Percentiles rank a stretch among this genome's conserved stretches.
These are phyloP conservation scores for Akanthomyces lecanii DNA, from an alignment of 2,329 filamentous ascomycete species.

Conservation along the genomic window DNA sequence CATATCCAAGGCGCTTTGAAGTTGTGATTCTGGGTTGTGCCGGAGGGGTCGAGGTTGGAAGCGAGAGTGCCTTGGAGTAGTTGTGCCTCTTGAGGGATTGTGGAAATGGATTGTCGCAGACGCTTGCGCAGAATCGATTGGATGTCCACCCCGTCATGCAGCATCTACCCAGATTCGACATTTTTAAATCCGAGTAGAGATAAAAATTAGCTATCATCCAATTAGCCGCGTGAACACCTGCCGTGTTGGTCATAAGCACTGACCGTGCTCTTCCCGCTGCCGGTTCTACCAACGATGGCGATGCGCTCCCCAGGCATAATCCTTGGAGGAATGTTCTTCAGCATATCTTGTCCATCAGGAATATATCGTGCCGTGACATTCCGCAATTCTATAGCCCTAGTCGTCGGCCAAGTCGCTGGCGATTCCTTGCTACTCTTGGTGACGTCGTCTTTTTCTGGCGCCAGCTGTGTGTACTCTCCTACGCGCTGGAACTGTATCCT, in stretches of 20 bases:
- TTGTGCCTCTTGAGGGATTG: constrained; percentile 56
- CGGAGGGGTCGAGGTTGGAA: constrained; percentile 61
- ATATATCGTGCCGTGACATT: constrained; percentile 47
- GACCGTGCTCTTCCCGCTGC: constrained; percentile 78
- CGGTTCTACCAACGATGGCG: constrained; percentile 75
- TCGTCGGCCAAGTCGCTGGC: constrained; percentile 42
- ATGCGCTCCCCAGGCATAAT: constrained; percentile 66
- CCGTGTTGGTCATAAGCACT: constrained; percentile 23
- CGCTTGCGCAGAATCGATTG: constrained; percentile 44
- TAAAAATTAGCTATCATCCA: constrained; percentile 39
- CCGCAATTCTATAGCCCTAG: constrained; percentile 45
- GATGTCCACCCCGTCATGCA: constrained; percentile 53
- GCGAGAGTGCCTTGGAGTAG: constrained; percentile 50
- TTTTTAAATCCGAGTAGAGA: constrained; percentile 54
- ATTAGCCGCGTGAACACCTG: too few relatives aligned
- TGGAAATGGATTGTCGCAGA: constrained; percentile 50
- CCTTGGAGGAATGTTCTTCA: constrained; percentile 46
- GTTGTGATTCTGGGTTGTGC: constrained; percentile 45
- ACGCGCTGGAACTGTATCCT: constrained; percentile 42
- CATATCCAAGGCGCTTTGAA: constrained; percentile 56
- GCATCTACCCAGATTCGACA: constrained; percentile 47
- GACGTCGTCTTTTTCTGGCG: constrained; percentile 37
- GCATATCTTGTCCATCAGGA: constrained; percentile 41
- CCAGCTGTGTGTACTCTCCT: constrained; percentile 43
- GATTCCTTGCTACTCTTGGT: constrained; percentile 36